Base-by-base conservation (phyloP, 164 flowering plant genomes). In the Platanus orientalis region DNA sequence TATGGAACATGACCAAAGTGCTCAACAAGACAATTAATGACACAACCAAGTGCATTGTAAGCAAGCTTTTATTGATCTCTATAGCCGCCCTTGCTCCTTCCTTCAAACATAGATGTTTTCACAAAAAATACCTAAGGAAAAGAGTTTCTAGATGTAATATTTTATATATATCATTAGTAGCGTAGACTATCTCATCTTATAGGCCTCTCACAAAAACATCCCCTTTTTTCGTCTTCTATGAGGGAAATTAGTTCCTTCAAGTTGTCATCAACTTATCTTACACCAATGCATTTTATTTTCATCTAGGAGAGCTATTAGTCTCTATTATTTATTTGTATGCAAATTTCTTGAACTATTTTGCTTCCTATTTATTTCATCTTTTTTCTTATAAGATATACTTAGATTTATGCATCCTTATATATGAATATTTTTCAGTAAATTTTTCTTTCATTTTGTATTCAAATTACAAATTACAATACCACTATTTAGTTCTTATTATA, bases 71-170 rank as follows among this genome's bases (percentile, higher is more conserved):
- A 71, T 87, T 89, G 50, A 89, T 89, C 79, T 89, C 96, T 66
- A 93, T 91, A 14, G 93, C 89, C 80, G 87, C 96, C 79, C 96
- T 84, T 71, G 96, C 96, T 75, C 96, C 76, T 21, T 84, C 84
- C 96, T 89, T 81, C 53, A 63, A 32, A 19, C 20, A 44, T 12
- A 63, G 40, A 58, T 27, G 20, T 30, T 45, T 48, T 48, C 16
- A 52, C 36, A 57, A 16, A 7, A 10, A 36, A 7, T n/a, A 36
- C 1, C 42, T 7, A 36, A 14, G 12, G 12, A 7, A 36, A 7
- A 14, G n/a, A n/a, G n/a, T n/a, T n/a, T n/a, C n/a, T n/a, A n/a
- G n/a, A n/a, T n/a, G n/a, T n/a, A n/a, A n/a, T 36, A 36, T 14
- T 36, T 89, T 87, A 69, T 87, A 89, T 49, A 89, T 89, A 71